These are phyloP conservation scores for Cydonia oblonga DNA, from an alignment of 331 rosid species.

Conservation along the genomic window DNA sequence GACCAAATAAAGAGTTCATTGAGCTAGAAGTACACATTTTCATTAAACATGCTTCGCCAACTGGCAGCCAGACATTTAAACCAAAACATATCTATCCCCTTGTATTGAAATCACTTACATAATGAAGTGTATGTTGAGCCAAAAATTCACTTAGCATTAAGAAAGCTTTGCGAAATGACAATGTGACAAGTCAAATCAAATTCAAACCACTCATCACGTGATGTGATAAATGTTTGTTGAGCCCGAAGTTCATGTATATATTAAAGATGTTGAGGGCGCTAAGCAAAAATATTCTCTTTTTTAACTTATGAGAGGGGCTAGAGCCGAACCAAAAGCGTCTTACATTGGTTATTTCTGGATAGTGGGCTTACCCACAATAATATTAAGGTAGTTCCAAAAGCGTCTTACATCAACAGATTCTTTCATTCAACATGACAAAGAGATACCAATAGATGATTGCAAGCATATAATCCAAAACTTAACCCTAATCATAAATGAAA, in stretches of 20 bases:
- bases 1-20: no score
- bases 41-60: not conserved
- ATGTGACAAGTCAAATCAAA: no score
- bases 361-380: not conserved
- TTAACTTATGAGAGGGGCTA: not conserved
- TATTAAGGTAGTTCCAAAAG: not conserved
- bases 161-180: not conserved
- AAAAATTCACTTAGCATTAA: not conserved
- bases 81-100: not conserved
- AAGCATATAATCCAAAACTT: not conserved
- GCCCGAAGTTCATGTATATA: not conserved
- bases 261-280: not conserved
- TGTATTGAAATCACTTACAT: not conserved
- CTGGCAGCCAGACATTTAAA: not conserved
- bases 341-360: not conserved
- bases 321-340: not conserved
- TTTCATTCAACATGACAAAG: not conserved
- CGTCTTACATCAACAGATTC: slow-evolving; percentile 2
- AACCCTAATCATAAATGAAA: not conserved
- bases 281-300: not conserved
- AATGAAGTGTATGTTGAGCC: not conserved
- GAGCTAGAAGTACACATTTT: no score
- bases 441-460: not conserved
- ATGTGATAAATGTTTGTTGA: no score
- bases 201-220: not conserved